Base-by-base conservation (phyloP, 2,329 filamentous ascomycete genomes). In the Chaetoscypha palmicola region DNA sequence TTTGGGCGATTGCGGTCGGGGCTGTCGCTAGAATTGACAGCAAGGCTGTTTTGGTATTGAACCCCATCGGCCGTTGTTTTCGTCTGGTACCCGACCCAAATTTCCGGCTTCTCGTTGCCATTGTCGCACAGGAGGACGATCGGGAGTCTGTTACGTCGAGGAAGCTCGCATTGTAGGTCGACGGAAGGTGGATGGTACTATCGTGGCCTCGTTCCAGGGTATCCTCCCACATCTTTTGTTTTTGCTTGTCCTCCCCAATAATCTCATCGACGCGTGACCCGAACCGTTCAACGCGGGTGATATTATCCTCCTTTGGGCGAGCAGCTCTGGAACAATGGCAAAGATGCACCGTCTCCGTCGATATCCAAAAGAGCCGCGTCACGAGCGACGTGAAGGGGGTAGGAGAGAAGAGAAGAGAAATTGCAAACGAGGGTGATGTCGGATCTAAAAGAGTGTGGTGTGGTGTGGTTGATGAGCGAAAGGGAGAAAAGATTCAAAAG, bases 1-100 rank as follows among this genome's bases (percentile, higher is more conserved):
- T 53, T 38, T 58, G 43, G 33, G 61, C 60, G 52, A 58, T 58
- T 37, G 57, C 52, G 8, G 48, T 41, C 28, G 59, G 59, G 33
- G 50, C 51, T 11, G 47, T 43, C 14, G 58, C 59, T 10, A 62
- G 52, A 38, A 60, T 49, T 38, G 59, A 59, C 31, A 61, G 46
- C 4, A 62, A 43, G 23, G 52, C 45, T 12, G 52, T 54, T 41
- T 39, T 56, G 36, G 47, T 53, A 38, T 49, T 57, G 41, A 57
- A 38, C 34, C 48, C 41, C 12, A 12, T 45, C 20, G 54, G 47
- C 37, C 44, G 43, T 48, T 51, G 48, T 43, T 47, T 52, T 41
- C 50, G 51, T 45, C 36, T 55, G 38, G 44, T 22, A 5, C 37
- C 21, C 4, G 41, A 37, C 24, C 39, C 23, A 26, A 41, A 23